Conservation (phyloP, 2,329 filamentous ascomycete genomes). For the Diaporthe helianthi region DNA sequence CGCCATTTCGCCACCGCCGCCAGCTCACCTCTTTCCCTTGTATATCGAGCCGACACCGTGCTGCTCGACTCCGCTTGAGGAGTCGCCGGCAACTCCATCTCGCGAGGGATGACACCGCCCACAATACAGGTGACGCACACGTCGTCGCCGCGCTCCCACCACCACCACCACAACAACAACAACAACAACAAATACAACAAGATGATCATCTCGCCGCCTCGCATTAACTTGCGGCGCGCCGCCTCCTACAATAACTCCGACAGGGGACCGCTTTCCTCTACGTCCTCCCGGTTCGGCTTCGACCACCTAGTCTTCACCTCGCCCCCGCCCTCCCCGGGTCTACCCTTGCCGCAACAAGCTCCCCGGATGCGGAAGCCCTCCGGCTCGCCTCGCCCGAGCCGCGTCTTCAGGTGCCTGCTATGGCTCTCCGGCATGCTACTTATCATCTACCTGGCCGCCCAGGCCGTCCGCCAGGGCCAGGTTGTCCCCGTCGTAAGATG, state of each 20-base stretch:
- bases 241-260: conserved; percentile 64
- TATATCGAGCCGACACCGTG: conserved; percentile 10
- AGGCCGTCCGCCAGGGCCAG: conserved; percentile 43
- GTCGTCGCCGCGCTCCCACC: conserved; percentile 46
- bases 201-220: conserved; percentile 60
- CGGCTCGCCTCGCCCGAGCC: conserved; percentile 62
- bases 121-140: conserved; percentile 32
- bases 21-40: background rate
- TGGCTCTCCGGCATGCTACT: conserved; percentile 59
- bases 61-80: conserved; percentile 22
- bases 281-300: conserved; percentile 69
- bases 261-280: conserved; percentile 62
- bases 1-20: conserved; percentile 26
- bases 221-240: conserved; percentile 65
- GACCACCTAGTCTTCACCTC: conserved; percentile 71
- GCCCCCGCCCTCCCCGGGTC: conserved; percentile 73
- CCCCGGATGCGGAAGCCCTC: conserved; percentile 67
- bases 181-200: too few species aligned
- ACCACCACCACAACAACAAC: too few species aligned
- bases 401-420: conserved; percentile 62
- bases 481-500: conserved; percentile 47
- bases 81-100: conserved; percentile 4
- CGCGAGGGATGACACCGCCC: conserved; percentile 30
- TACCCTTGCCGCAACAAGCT: conserved; percentile 66
- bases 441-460: conserved; percentile 57